Base-by-base conservation (phyloP, 331 rosid genomes). In the Stylosanthes scabra region DNA sequence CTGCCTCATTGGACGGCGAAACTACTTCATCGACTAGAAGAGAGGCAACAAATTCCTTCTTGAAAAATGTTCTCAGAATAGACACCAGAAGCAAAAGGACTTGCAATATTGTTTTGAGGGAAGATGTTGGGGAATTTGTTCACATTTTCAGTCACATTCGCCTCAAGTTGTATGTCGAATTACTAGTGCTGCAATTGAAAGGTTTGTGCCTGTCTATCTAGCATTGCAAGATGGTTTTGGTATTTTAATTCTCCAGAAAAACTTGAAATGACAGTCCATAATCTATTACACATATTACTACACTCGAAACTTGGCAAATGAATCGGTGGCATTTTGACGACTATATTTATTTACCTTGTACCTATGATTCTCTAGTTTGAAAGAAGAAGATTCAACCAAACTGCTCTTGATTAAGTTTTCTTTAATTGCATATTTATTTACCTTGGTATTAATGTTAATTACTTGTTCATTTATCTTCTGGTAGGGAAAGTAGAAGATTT, bases 121-220 rank as follows among this genome's bases (percentile, higher is more conserved):
- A 93, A 84, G 86, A 89, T 65, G 69, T 91, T 63, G 98, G 97
- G 74, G 94, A 91, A 54, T 91, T 91, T 78, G 86, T 91, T 82
- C 98, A 93, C 65, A 66, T 93, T 74, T 93, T 93, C 85, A 57
- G 83, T 56, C 98, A 93, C 87, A 93, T 93, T 83, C 96, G 98
- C 47, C 94, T 93, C 82, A 93, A 85, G 84, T 74, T 93, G 74
- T 91, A 76, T 52, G 97, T 89, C 44, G 98, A 93, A 34, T 80
- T 82, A 71, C 86, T 91, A 59, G 86, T 86, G 44, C 27, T 93
- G 49, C 85, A 59, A 56, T 37, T 78, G 58, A 88, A 86, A 93
- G 98, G 97, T 93, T 62, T 40, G 78, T 34, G 25, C 82, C 80
- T 40, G 63, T 77, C 76, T 59, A 20, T 74, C 31, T 78, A 29